These are phyloP conservation scores for Pleurozium schreberi DNA, from an alignment of 225 moss, liverwort and hornwort species.

Conservation along the genomic window DNA sequence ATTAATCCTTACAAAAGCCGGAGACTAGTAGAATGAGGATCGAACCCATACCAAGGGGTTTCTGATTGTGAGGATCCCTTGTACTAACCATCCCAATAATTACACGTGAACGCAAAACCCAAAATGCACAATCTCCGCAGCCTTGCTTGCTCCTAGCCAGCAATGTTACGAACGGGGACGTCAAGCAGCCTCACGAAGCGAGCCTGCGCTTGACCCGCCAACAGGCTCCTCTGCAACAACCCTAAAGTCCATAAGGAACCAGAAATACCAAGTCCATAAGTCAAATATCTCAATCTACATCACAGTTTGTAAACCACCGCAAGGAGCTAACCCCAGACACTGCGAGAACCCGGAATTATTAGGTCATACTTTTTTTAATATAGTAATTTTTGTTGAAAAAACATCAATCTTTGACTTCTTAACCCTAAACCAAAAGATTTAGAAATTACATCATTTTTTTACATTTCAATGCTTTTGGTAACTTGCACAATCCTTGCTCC, in stretches of 20 bases:
- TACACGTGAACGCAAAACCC: too few species aligned
- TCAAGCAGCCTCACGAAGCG: not conserved
- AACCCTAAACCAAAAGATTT: too few species aligned
- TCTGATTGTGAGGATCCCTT: not conserved
- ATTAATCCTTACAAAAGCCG: not conserved
- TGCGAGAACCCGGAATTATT: not conserved
- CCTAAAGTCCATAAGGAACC: not conserved
- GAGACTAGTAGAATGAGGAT: not conserved
- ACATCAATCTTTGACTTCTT: too few species aligned
- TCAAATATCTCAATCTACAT: not conserved
- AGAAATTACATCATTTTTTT: too few species aligned
- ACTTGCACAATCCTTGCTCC: too few species aligned
- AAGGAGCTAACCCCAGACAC: not conserved
- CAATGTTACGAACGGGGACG: not conserved
- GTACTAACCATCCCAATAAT: too few species aligned
- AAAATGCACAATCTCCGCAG: not conserved
- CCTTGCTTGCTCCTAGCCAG: not conserved
- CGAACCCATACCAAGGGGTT: not conserved
- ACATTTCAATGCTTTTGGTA: too few species aligned
- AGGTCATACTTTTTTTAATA: too few species aligned
- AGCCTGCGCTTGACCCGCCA: conserved; percentile 2
- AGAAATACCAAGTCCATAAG: too few species aligned
- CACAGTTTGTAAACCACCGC: not conserved
- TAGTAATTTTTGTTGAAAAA: too few species aligned
- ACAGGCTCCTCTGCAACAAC: not conserved